Percentiles rank a stretch among this genome's conserved stretches.
These are phyloP conservation scores for Larix sibirica DNA, from an alignment of 83 land plant species.

Conservation along the genomic window DNA sequence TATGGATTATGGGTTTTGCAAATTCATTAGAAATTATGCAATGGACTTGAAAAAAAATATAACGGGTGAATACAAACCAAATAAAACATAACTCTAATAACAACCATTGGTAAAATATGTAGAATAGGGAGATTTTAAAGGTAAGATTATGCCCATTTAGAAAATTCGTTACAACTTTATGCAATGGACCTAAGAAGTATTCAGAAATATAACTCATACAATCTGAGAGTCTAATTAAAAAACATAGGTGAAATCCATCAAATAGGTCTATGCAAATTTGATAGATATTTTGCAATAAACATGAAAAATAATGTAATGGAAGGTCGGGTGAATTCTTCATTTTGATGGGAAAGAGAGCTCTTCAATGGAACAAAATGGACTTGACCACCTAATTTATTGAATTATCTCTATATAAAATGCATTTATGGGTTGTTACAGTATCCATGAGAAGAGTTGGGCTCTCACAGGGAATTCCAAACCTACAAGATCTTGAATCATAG, in stretches of 20 bases:
- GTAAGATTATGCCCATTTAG: neutral
- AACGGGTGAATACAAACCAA: too few species aligned
- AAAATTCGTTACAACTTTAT: neutral
- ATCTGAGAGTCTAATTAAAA: too few species aligned
- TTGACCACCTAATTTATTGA: neutral
- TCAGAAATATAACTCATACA: neutral
- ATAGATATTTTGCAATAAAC: too few species aligned
- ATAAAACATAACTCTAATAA: neutral
- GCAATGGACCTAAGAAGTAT: neutral
- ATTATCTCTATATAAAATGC: neutral
- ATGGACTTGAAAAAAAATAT: neutral
- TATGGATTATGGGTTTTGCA: too few species aligned
- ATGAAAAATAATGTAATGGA: neutral
- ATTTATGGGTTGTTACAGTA: neutral
- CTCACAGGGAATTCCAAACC: slow-evolving; percentile 35
- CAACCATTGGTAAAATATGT: neutral
- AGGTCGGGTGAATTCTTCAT: too few species aligned
- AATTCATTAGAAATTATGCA: neutral
- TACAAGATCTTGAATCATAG: too few species aligned
- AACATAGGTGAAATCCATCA: neutral
- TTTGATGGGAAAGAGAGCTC: too few species aligned
- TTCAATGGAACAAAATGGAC: neutral
- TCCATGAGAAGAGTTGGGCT: neutral
- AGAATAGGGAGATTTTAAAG: neutral
- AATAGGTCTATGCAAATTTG: neutral